Percentiles rank a stretch among this genome's conserved stretches.
Conservation (phyloP, 2,329 filamentous ascomycete species). For the Mariannaea sp. region DNA sequence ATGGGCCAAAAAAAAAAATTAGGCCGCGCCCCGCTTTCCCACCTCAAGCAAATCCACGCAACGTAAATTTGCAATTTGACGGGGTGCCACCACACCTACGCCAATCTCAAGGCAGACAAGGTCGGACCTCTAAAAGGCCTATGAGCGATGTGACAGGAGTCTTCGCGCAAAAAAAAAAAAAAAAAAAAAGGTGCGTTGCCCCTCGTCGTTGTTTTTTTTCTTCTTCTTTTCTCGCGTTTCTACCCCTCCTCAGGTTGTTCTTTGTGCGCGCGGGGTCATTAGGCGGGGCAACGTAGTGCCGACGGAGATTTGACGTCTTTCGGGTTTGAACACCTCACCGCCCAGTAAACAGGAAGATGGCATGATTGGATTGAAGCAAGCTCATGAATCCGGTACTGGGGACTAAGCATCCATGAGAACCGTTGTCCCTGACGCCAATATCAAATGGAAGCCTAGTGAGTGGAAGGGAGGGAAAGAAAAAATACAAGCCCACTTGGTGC, state of each 20-base stretch:
- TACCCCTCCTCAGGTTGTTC: slow-evolving; percentile 16
- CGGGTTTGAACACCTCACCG: slow-evolving; percentile 5
- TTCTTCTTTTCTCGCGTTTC: background rate
- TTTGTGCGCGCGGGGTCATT: slow-evolving; percentile 23
- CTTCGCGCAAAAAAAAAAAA: too few species aligned
- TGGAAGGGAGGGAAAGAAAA: too few species aligned
- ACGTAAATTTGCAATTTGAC: background rate
- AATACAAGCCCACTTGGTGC: too few species aligned
- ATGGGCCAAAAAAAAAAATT: slow-evolving; percentile 22
- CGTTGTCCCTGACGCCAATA: too few species aligned
- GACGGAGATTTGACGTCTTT: slow-evolving; percentile 1
- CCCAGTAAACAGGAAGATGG: background rate
- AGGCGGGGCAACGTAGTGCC: slow-evolving; percentile 16
- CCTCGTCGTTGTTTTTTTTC: slow-evolving; percentile 4
- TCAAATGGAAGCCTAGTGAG: background rate
- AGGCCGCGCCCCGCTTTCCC: slow-evolving; percentile 21
- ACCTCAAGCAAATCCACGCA: background rate
- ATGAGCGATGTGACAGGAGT: too few species aligned
- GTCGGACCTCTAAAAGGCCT: background rate
- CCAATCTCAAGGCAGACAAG: background rate
- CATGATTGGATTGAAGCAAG: background rate
- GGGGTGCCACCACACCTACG: background rate
- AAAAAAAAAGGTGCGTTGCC: too few species aligned
- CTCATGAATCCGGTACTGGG: background rate
- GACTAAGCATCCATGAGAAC: background rate